A percentile compares a stretch with the other conserved stretches of the same genome.
These are phyloP conservation scores for Pseudogymnoascus verrucosus DNA, from an alignment of 2,329 filamentous ascomycete species.

Conservation along the genomic window DNA sequence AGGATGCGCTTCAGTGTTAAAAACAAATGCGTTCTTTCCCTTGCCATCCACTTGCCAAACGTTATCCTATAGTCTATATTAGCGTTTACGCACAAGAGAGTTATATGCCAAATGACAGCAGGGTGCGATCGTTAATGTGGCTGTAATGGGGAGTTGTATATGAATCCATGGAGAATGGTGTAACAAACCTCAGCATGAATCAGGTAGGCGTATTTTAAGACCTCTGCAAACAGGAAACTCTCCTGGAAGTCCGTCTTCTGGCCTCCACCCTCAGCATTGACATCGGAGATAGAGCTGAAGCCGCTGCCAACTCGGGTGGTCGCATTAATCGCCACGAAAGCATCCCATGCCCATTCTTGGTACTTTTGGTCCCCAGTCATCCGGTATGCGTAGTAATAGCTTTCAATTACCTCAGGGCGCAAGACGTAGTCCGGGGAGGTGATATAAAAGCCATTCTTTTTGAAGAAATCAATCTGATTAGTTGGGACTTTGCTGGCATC, in stretches of 20 bases:
- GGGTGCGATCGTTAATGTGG: neutral
- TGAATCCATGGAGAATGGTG: neutral
- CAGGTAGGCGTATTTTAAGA: constrained; percentile 76
- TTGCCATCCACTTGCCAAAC: constrained; percentile 46
- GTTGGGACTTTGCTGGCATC: constrained; percentile 38
- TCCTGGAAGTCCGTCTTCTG: constrained; percentile 64
- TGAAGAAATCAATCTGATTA: constrained; percentile 51
- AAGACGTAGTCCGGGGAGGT: constrained; percentile 54
- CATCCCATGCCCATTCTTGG: constrained; percentile 78
- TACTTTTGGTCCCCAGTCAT: constrained; percentile 68
- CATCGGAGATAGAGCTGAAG: constrained; percentile 57
- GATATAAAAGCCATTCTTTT: constrained; percentile 65
- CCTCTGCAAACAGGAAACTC: constrained; percentile 82
- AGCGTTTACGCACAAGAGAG: constrained; percentile 5
- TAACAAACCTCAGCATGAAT: constrained; percentile 36
- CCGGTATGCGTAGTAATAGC: constrained; percentile 79
- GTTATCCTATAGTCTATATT: constrained; percentile 19
- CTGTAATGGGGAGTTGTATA: neutral
- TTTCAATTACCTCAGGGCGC: constrained; percentile 75
- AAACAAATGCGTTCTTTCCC: constrained; percentile 49
- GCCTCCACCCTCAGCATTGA: constrained; percentile 56
- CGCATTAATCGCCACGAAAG: constrained; percentile 58
- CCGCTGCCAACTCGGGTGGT: constrained; percentile 58
- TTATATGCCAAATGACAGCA: neutral
- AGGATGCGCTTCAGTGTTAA: constrained; percentile 60